Base-by-base conservation (phyloP, 1,139 yeast genomes). In the Candida freyschussii region DNA sequence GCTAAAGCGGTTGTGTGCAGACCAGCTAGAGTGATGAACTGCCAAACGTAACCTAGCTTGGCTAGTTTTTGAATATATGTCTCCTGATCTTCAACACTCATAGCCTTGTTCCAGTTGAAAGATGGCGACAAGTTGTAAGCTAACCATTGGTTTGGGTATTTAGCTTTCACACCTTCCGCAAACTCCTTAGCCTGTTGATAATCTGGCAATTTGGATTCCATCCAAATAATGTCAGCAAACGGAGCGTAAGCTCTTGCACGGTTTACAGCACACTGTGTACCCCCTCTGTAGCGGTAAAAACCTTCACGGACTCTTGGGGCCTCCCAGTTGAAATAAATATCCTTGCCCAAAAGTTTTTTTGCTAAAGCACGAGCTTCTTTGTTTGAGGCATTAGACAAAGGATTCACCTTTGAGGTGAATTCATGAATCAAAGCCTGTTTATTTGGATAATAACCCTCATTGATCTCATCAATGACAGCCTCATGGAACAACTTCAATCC, bases 161-260 rank as follows among this genome's bases (percentile, higher is more conserved):
- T 71, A 29, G 78, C 72, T 62, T 79, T 79, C 52, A 87, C 94
- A 56, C 96, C 96, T 26, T 78, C 83, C 38, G 96, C 94, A 55
- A 89, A 91, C 64, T 87, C 96, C 65, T 81, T 76, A 47, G 97
- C 97, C 69, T 91, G 97, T 41, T 69, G 73, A 65, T 73, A 89
- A 62, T 87, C 96, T 52, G 98, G 97, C 50, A 85, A 75, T 62
- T 93, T 91, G 44, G 95, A 83, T 70, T 91, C 97, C 97, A 91
- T 89, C 98, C 98, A 91, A 53, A 89, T 81, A 69, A 91, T 72
- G 64, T 91, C 98, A 37, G 94, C 87, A 63, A 81, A 89, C 47
- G 96, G 96, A 39, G 96, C 89, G 60, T 72, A 91, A 26, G 96
- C 95, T 58, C 95, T 79, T 48, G 95, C 97, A 63, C 98, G 81